Evolutionary conservation across 1,284 basidiomycete genomes (phyloP).

Genomic region (Ceratorhiza oryzae-sativae): DNA sequence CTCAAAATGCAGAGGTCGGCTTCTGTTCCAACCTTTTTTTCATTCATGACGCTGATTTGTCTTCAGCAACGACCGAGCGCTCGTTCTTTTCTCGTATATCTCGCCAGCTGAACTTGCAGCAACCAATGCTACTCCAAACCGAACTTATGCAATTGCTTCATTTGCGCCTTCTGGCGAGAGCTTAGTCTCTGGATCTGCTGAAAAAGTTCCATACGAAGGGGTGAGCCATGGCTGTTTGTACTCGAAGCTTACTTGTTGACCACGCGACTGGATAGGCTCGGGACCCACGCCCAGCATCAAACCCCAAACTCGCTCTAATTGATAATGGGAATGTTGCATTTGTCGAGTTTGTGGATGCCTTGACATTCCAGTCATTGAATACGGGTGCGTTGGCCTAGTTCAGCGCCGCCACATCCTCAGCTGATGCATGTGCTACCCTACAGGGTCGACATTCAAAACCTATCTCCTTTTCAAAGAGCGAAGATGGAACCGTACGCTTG

Average conservation of each 20-base stretch:
- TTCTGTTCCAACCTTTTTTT: background rate
- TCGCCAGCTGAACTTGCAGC: conserved; percentile 58
- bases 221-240: conserved; percentile 56
- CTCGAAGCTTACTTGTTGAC: background rate
- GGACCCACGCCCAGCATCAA: conserved; percentile 54
- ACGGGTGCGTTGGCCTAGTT: conserved; percentile 2
- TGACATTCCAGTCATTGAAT: conserved; percentile 48
- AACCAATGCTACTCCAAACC: conserved; percentile 53
- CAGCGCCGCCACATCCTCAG: background rate
- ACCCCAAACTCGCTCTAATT: conserved; percentile 71
- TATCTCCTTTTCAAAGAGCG: conserved; percentile 71
- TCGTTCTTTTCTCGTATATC: conserved; percentile 69
- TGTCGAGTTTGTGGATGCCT: conserved; percentile 77
- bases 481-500: conserved; percentile 67
- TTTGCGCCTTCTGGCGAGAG: conserved; percentile 51
- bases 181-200: conserved; percentile 59
- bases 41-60: conserved; percentile 10
- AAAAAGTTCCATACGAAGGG: conserved; percentile 74
- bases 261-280: conserved; percentile 53
- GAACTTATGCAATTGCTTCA: conserved; percentile 69
- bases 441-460: conserved; percentile 74
- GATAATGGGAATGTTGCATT: conserved; percentile 62
- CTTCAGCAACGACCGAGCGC: conserved; percentile 59
- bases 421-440: background rate
- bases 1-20: conserved; percentile 34